phyloP scores from a whole-genome alignment of 2,329 filamentous ascomycete species.

The Cladosporium oxysporum region DNA sequence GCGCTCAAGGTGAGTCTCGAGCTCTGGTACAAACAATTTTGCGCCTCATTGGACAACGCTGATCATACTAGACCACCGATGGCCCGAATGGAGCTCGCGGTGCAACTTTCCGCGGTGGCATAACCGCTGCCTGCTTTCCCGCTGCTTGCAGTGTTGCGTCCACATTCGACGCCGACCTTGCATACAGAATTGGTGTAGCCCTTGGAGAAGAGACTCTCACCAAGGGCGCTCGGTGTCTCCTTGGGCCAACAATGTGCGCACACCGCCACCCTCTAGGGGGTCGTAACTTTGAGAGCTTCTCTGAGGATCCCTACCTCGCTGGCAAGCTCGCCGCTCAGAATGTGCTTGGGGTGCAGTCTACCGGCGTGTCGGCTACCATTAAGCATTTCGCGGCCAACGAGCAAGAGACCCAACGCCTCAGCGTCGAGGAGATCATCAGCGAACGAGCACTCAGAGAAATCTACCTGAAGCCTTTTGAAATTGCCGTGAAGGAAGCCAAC shows the following conservation, averaged over 20 bases:
- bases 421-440: conserved; percentile 63
- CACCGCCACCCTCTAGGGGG: conserved; percentile 55
- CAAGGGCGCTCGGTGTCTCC: conserved; percentile 11
- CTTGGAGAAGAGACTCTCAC: conserved; percentile 14
- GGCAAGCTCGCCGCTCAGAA: conserved; percentile 65
- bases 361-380: conserved; percentile 72
- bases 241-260: conserved; percentile 9
- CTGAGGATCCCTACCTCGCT: conserved; percentile 79
- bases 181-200: conserved; percentile 10
- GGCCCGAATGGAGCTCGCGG: conserved; percentile 71
- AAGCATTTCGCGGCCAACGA: conserved; percentile 79
- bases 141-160: conserved; percentile 13
- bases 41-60: background rate
- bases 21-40: background rate
- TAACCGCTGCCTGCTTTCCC: conserved; percentile 70
- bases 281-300: conserved; percentile 83
- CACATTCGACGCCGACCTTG: conserved; percentile 10
- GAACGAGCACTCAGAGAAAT: conserved; percentile 68
- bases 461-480: conserved; percentile 74
- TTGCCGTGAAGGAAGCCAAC: conserved; percentile 52
- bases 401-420: conserved; percentile 68
- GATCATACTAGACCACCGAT: conserved; percentile 64
- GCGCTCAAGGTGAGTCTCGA: background rate
- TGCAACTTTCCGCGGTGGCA: conserved; percentile 67
- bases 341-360: conserved; percentile 66